Evolutionary conservation across 768 basidiomycete genomes (phyloP).

Genomic region (Agaricus subrufescens): DNA sequence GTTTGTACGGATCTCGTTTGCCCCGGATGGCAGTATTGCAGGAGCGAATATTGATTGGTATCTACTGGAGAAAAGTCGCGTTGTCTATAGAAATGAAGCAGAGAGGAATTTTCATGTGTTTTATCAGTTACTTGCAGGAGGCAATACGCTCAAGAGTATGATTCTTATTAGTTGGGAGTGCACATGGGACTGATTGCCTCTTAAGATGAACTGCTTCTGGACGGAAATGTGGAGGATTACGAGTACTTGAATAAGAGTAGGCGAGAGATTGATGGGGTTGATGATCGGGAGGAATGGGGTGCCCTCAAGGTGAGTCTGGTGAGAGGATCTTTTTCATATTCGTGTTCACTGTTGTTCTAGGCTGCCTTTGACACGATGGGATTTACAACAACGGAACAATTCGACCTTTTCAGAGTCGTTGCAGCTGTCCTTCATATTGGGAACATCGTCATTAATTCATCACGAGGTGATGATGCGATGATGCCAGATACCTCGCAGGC

Average conservation of each 20-base stretch:
- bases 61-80: conserved; percentile 93
- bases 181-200: conserved; percentile 6
- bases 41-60: conserved; percentile 99
- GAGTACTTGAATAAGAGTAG: conserved; percentile 89
- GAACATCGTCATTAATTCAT: conserved; percentile 80
- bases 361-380: conserved; percentile 87
- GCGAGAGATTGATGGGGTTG: conserved; percentile 90
- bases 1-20: conserved; percentile 94
- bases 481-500: conserved; percentile 84
- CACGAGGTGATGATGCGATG: conserved; percentile 72
- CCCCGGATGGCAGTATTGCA: conserved; percentile 89
- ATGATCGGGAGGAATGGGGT: conserved; percentile 88
- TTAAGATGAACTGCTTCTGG: conserved; percentile 69
- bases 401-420: conserved; percentile 90
- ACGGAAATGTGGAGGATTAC: conserved; percentile 73
- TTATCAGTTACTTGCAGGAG: conserved; percentile 88
- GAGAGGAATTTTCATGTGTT: conserved; percentile 97
- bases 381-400: conserved; percentile 77
- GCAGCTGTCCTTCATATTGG: conserved; percentile 95
- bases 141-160: conserved; percentile 63
- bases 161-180: neutral
- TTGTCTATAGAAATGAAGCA: conserved; percentile 80
- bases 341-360: conserved; percentile 31
- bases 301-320: conserved; percentile 57
- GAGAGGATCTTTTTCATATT: neutral